Conservation (phyloP, 805 yeast genomes). For the Wickerhamiella nectarea region DNA sequence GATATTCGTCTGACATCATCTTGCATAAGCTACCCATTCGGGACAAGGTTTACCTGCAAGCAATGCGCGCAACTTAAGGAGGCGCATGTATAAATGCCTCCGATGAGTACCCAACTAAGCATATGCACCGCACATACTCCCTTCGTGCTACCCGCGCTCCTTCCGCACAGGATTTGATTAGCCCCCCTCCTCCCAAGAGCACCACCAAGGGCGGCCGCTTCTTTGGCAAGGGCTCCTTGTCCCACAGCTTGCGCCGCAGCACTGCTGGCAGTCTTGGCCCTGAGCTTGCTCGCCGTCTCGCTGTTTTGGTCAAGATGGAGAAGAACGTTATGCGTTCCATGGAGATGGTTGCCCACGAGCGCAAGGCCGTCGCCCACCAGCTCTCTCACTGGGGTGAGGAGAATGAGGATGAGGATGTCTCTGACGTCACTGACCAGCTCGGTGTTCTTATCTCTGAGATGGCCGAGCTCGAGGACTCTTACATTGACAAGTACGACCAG, state of each 20-base stretch:
- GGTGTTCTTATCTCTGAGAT: constrained; percentile 92
- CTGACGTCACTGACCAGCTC: constrained; percentile 92
- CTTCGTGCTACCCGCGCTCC: constrained; percentile 93
- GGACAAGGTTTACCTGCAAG: constrained; percentile 11
- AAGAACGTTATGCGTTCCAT: constrained; percentile 89
- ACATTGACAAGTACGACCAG: constrained; percentile 95
- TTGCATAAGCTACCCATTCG: constrained; percentile 6
- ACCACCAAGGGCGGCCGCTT: constrained; percentile 71
- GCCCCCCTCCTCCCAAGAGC: constrained; percentile 92
- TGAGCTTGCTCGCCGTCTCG: constrained; percentile 81
- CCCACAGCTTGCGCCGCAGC: constrained; percentile 44
- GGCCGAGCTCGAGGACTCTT: constrained; percentile 96
- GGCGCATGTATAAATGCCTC: constrained; percentile 13
- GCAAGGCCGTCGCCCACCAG: constrained; percentile 94
- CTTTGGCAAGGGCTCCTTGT: constrained; percentile 63
- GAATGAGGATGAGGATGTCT: constrained; percentile 82
- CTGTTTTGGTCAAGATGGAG: constrained; percentile 88
- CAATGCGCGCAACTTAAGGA: constrained; percentile 10
- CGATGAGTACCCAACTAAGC: constrained; percentile 5
- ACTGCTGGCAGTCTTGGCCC: constrained; percentile 92
- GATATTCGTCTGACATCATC: not conserved
- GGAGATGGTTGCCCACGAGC: constrained; percentile 85
- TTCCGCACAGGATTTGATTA: constrained; percentile 86
- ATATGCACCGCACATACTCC: constrained; percentile 96
- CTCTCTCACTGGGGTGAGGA: constrained; percentile 96